These are phyloP conservation scores for Talaromyces sp. DNA, from an alignment of 2,329 filamentous ascomycete species.

Conservation along the genomic window DNA sequence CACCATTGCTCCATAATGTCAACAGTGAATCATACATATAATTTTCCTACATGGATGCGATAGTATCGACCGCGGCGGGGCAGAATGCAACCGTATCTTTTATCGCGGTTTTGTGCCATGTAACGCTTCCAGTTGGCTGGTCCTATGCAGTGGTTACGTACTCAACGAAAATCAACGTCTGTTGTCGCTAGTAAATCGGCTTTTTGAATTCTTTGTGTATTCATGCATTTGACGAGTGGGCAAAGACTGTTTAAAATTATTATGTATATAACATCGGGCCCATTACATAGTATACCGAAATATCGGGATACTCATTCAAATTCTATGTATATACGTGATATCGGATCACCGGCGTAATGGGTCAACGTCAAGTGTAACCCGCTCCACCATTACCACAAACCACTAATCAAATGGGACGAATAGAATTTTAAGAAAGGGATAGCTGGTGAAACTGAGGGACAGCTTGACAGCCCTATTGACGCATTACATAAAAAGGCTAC, in stretches of 20 bases:
- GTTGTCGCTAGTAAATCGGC: neutral
- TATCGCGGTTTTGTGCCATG: conserved; percentile 1
- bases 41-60: neutral
- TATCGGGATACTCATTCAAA: neutral
- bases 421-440: neutral
- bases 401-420: neutral
- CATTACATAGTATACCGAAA: neutral
- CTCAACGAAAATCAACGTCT: neutral
- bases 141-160: neutral
- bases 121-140: conserved; percentile 1
- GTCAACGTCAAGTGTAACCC: neutral
- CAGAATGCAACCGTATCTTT: conserved; percentile 12
- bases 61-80: neutral
- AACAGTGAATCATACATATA: neutral
- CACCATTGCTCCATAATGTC: neutral
- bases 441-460: neutral
- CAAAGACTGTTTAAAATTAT: neutral
- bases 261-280: neutral
- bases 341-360: neutral
- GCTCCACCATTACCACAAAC: neutral
- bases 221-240: neutral
- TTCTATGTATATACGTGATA: neutral
- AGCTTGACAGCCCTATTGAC: neutral
- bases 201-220: neutral
- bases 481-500: neutral